These are phyloP conservation scores for Casaregolazyma suthepensis DNA, from an alignment of 1,139 yeast genomes.

Conservation along the genomic window DNA sequence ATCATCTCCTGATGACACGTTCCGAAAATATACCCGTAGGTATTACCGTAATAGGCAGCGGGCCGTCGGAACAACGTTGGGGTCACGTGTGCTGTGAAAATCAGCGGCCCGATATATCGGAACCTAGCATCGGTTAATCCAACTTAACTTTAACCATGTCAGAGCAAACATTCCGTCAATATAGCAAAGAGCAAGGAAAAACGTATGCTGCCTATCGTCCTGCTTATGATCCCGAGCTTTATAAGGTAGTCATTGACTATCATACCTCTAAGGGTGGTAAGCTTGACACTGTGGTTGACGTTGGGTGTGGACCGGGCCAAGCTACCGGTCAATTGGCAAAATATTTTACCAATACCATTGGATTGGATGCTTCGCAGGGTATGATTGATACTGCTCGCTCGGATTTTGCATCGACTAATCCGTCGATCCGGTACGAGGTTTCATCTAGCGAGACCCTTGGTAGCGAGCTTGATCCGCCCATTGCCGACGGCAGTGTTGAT, in stretches of 20 bases:
- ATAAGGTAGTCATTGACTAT: not conserved
- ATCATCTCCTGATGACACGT: not conserved
- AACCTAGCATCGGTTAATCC: not conserved
- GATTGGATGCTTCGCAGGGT: not conserved
- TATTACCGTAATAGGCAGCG: not conserved
- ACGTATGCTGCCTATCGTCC: not conserved
- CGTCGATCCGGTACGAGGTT: not conserved
- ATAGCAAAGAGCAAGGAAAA: not conserved
- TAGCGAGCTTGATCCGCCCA: not conserved
- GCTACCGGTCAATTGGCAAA: not conserved
- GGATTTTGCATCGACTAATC: not conserved
- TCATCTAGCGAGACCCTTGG: not conserved
- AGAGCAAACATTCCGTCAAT: not conserved
- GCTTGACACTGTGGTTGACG: not conserved
- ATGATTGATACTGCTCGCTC: not conserved
- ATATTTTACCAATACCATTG: not conserved
- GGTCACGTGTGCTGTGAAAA: not conserved
- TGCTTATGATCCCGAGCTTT: not conserved
- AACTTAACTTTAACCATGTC: not conserved
- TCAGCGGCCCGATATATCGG: not conserved
- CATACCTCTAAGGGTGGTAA: not conserved
- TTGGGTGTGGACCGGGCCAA: not conserved
- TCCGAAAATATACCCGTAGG: not conserved
- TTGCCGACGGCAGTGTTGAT: not conserved
- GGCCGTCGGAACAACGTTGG: not conserved